Conservation (phyloP, 140 eudicot species). For the Bidens hawaiensis region DNA sequence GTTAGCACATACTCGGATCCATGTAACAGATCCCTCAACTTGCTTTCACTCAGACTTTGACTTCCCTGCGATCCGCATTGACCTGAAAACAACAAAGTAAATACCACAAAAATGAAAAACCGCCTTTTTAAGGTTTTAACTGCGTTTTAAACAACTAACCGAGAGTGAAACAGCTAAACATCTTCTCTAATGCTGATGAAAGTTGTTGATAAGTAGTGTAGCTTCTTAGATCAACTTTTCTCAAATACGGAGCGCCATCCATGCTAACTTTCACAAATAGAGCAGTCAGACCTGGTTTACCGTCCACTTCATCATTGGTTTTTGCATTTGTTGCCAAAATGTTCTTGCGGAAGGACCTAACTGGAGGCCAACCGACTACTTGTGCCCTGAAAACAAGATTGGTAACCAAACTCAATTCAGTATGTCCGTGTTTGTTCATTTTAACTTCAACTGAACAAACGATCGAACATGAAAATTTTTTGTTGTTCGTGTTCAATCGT, state of each 20-base stretch:
- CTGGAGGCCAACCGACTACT: constrained; percentile 99
- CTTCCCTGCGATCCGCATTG: constrained; percentile 82
- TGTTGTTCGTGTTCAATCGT: no score
- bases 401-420: not conserved
- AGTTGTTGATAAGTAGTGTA: constrained; percentile 74
- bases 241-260: constrained; percentile 98
- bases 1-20: constrained; percentile 94
- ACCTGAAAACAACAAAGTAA: no score
- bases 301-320: constrained; percentile 69
- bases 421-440: not conserved
- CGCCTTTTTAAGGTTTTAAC: not conserved
- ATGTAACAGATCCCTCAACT: constrained; percentile 75
- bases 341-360: constrained; percentile 80
- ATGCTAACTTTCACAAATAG: constrained; percentile 91
- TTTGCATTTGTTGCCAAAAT: constrained; percentile 67
- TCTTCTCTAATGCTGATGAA: constrained; percentile 83
- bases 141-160: constrained; percentile 37
- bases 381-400: constrained; percentile 61
- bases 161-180: constrained; percentile 88
- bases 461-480: no score
- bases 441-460: no score
- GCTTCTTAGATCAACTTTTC: constrained; percentile 85
- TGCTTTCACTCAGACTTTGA: constrained; percentile 73
- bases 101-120: no score
- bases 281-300: constrained; percentile 61